Percentiles rank a stretch among this genome's conserved stretches.
phyloP scores from a whole-genome alignment of 148 eudicot species.

The Talinum fruticosum region DNA sequence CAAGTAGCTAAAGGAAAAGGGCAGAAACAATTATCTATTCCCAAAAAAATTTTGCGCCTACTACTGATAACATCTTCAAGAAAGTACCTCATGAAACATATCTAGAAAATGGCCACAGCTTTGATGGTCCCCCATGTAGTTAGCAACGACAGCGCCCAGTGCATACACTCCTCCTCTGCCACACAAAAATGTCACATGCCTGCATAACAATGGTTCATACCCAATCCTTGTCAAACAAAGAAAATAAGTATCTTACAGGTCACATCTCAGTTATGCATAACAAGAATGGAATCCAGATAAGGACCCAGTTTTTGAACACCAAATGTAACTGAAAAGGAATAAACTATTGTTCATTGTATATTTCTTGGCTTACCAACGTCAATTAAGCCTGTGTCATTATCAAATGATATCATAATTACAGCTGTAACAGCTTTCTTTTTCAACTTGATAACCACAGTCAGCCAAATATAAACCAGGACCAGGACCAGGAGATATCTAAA shows the following conservation, averaged over 20 bases:
- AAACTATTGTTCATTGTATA: not conserved
- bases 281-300: not conserved
- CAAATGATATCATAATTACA: not conserved
- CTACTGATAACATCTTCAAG: not conserved
- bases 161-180: slow-evolving; percentile 76
- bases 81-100: slow-evolving; percentile 53
- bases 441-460: not conserved
- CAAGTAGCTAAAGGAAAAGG: not conserved
- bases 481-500: no score
- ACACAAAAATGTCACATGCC: slow-evolving; percentile 66
- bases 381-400: not conserved
- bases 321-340: not conserved
- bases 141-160: slow-evolving; percentile 58
- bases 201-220: slow-evolving; percentile 18
- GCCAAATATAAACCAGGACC: no score
- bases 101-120: slow-evolving; percentile 41
- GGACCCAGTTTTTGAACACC: not conserved
- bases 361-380: not conserved
- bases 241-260: not conserved
- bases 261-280: not conserved
- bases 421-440: not conserved
- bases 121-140: slow-evolving; percentile 43
- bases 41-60: not conserved
- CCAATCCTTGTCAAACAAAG: not conserved
- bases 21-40: not conserved